These are phyloP conservation scores for Barnettozyma californica DNA, from an alignment of 805 yeast species.

Conservation along the genomic window DNA sequence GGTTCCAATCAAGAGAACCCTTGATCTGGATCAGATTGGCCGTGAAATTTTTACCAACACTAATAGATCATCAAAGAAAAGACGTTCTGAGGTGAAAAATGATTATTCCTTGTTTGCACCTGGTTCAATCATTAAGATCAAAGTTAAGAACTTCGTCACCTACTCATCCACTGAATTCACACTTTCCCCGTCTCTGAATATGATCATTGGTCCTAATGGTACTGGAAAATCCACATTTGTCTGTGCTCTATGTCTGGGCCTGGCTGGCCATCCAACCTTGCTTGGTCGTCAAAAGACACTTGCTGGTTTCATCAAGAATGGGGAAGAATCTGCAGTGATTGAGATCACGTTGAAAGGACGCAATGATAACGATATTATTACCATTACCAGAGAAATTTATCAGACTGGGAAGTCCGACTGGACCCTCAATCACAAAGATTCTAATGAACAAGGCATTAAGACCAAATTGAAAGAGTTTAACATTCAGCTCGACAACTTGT, in stretches of 20 bases:
- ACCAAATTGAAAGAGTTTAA: slow-evolving; percentile 44
- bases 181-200: slow-evolving; percentile 77
- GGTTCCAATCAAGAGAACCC: background rate
- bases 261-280: slow-evolving; percentile 72
- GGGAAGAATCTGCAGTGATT: slow-evolving; percentile 35
- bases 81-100: background rate
- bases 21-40: slow-evolving; percentile 15
- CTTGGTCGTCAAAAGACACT: slow-evolving; percentile 64
- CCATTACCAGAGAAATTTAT: slow-evolving; percentile 28
- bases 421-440: slow-evolving; percentile 37
- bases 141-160: slow-evolving; percentile 63
- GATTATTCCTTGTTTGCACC: slow-evolving; percentile 26
- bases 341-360: slow-evolving; percentile 32
- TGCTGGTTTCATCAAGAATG: slow-evolving; percentile 68
- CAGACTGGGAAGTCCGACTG: slow-evolving; percentile 44
- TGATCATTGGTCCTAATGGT: slow-evolving; percentile 96
- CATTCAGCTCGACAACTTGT: slow-evolving; percentile 84
- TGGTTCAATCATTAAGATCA: slow-evolving; percentile 49
- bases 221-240: slow-evolving; percentile 92
- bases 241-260: slow-evolving; percentile 85
- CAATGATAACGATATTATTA: slow-evolving; percentile 37
- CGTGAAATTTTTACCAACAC: background rate
- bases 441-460: slow-evolving; percentile 42
- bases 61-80: background rate
- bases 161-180: slow-evolving; percentile 64